Evolutionary conservation across 2,329 filamentous ascomycete genomes (phyloP).

Genomic region (Colletotrichum echinochloae): DNA sequence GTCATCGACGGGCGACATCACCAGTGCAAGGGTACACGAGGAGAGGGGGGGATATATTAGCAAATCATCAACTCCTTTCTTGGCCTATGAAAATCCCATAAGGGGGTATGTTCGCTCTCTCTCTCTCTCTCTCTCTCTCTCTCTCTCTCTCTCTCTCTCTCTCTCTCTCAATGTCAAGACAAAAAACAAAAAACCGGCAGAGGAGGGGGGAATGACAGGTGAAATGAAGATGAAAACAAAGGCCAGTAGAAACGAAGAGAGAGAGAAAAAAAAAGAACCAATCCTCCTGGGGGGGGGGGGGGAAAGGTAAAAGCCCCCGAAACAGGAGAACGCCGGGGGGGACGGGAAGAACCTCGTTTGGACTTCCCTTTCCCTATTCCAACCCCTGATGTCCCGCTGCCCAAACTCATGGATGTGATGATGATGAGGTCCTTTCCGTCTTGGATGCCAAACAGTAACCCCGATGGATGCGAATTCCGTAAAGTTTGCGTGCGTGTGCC

Average conservation of each 20-base stretch:
- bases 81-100: constrained; percentile 30
- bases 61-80: constrained; percentile 37
- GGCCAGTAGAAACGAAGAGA: not conserved
- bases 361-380: constrained; percentile 12
- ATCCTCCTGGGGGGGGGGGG: too few species aligned
- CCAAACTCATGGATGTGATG: constrained; percentile 20
- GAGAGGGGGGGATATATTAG: not conserved
- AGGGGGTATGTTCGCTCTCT: constrained; percentile 36
- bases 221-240: not conserved
- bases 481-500: constrained; percentile 18
- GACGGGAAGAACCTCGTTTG: constrained; percentile 8
- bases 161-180: constrained; percentile 12
- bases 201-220: not conserved
- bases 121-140: constrained; percentile 22
- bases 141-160: constrained; percentile 32
- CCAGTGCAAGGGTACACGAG: not conserved
- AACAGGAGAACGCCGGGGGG: constrained; percentile 9
- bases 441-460: constrained; percentile 38
- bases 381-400: constrained; percentile 1
- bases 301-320: not conserved
- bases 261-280: not conserved
- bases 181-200: not conserved
- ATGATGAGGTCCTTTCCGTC: constrained; percentile 32
- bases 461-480: constrained; percentile 35
- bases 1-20: not conserved